Evolutionary conservation across 1,284 basidiomycete genomes (phyloP).

Genomic region (Rhodotorula sp.): DNA sequence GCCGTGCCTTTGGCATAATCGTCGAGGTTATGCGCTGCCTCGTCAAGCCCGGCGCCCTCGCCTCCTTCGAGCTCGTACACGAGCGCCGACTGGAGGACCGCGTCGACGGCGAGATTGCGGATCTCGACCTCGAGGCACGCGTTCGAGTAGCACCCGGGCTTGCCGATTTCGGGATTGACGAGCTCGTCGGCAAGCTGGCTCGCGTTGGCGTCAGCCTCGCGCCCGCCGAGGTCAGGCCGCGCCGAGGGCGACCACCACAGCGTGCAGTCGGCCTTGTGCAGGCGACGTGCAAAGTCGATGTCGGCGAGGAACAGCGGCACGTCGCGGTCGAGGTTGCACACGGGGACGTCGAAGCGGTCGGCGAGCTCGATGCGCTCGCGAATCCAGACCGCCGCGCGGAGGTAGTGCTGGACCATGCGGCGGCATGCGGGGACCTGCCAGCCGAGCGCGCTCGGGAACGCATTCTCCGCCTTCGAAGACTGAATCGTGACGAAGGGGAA

Average conservation of each 20-base stretch:
- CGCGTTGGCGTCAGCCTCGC: constrained; percentile 70
- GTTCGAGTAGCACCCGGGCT: constrained; percentile 85
- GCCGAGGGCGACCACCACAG: constrained; percentile 95
- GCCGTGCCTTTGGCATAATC: constrained; percentile 77
- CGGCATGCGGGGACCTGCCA: constrained; percentile 59
- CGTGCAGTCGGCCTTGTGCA: constrained; percentile 83
- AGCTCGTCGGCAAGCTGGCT: constrained; percentile 63
- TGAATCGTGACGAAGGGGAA: constrained; percentile 89
- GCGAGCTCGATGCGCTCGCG: constrained; percentile 79
- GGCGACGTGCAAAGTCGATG: constrained; percentile 82
- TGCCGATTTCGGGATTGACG: constrained; percentile 80
- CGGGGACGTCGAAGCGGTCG: constrained; percentile 87
- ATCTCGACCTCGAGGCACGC: constrained; percentile 90
- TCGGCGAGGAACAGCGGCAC: constrained; percentile 85
- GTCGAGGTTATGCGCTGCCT: constrained; percentile 86
- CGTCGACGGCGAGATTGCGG: constrained; percentile 89
- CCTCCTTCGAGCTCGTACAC: constrained; percentile 97
- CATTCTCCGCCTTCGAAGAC: constrained; percentile 62
- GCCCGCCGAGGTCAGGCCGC: constrained; percentile 90
- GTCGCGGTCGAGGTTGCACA: constrained; percentile 86
- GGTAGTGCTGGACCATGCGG: constrained; percentile 80
- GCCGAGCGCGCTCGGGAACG: constrained; percentile 53
- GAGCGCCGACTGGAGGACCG: constrained; percentile 88
- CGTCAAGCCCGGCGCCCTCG: constrained; percentile 79
- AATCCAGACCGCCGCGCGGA: constrained; percentile 77